Percentiles rank a stretch among this genome's conserved stretches.
Evolutionary conservation across 2,329 filamentous ascomycete species (phyloP).

Genomic region (Aspergillus sp.): DNA sequence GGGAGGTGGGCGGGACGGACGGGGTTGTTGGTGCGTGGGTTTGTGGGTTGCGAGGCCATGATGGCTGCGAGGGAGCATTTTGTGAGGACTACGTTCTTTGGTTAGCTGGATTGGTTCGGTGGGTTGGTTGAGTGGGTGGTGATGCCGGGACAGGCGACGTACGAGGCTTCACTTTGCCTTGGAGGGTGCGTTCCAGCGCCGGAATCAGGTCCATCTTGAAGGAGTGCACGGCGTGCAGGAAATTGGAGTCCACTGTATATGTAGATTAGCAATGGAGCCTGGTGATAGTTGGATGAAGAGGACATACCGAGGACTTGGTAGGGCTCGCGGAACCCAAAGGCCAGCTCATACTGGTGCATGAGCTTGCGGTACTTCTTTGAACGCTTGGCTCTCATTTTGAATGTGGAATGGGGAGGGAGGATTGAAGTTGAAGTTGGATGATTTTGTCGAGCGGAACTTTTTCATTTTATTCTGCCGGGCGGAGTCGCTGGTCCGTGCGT

Average conservation of each 20-base stretch:
- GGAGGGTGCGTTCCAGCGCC: slow-evolving; percentile 76
- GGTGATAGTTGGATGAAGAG: background rate
- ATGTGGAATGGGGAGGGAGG: slow-evolving; percentile 14
- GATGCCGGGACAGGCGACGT: slow-evolving; percentile 31
- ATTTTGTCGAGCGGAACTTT: slow-evolving; percentile 26
- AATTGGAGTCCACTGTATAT: slow-evolving; percentile 72
- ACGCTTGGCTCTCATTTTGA: slow-evolving; percentile 66
- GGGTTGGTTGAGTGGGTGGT: background rate
- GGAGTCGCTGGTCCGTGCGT: slow-evolving; percentile 29
- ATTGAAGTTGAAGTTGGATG: slow-evolving; percentile 13
- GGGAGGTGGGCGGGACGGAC: slow-evolving; percentile 44
- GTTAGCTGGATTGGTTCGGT: slow-evolving; percentile 6
- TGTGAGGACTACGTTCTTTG: slow-evolving; percentile 64
- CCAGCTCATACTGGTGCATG: slow-evolving; percentile 85
- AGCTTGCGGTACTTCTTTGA: slow-evolving; percentile 81
- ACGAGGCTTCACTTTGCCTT: slow-evolving; percentile 82
- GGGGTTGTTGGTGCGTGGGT: slow-evolving; percentile 39
- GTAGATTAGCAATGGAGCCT: slow-evolving; percentile 12
- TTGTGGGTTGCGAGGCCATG: slow-evolving; percentile 38
- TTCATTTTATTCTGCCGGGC: slow-evolving; percentile 34
- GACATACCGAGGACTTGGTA: slow-evolving; percentile 76
- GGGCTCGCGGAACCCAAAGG: slow-evolving; percentile 87
- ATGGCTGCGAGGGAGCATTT: slow-evolving; percentile 56
- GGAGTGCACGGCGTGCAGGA: slow-evolving; percentile 75
- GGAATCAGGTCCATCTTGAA: slow-evolving; percentile 88